phyloP scores from a whole-genome alignment of 108 stramenopile genomes.

The Cylindrotheca fusiformis region DNA sequence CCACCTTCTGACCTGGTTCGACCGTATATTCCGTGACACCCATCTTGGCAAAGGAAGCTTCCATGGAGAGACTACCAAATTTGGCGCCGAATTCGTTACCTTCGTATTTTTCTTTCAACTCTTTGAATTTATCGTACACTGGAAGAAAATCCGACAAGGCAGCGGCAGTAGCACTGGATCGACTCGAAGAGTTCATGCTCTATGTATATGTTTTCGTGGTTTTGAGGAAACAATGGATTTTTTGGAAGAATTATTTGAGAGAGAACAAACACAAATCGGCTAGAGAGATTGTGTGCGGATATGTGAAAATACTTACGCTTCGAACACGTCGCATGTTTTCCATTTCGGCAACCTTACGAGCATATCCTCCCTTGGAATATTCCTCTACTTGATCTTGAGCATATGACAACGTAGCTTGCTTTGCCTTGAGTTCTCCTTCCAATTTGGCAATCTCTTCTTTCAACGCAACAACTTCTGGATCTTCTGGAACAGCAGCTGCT shows the following conservation, averaged over 20 bases:
- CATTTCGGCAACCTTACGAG: conserved; percentile 76
- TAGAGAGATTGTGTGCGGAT: too few species aligned
- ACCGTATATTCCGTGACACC: conserved; percentile 55
- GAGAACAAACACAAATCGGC: too few species aligned
- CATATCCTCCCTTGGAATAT: conserved; percentile 73
- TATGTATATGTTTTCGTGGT: neutral
- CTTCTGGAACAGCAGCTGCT: conserved; percentile 21
- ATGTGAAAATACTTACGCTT: conserved; percentile 52
- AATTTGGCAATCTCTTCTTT: conserved; percentile 64
- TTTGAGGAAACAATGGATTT: neutral
- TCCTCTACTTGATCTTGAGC: conserved; percentile 55
- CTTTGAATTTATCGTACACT: conserved; percentile 55
- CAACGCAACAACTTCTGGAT: conserved; percentile 57
- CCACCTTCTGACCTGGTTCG: conserved; percentile 42
- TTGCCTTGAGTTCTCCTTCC: conserved; percentile 56
- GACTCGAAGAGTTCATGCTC: conserved; percentile 42
- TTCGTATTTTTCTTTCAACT: conserved; percentile 40
- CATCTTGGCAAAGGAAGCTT: conserved; percentile 44
- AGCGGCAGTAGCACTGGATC: conserved; percentile 41
- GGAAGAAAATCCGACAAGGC: conserved; percentile 62
- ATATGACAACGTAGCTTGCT: conserved; percentile 36
- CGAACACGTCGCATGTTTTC: conserved; percentile 71
- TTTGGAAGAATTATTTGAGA: too few species aligned
- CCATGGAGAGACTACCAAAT: conserved; percentile 50
- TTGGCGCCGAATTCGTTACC: conserved; percentile 59